Evolutionary conservation across 768 basidiomycete genomes (phyloP).

Genomic region (Pholiota molesta): DNA sequence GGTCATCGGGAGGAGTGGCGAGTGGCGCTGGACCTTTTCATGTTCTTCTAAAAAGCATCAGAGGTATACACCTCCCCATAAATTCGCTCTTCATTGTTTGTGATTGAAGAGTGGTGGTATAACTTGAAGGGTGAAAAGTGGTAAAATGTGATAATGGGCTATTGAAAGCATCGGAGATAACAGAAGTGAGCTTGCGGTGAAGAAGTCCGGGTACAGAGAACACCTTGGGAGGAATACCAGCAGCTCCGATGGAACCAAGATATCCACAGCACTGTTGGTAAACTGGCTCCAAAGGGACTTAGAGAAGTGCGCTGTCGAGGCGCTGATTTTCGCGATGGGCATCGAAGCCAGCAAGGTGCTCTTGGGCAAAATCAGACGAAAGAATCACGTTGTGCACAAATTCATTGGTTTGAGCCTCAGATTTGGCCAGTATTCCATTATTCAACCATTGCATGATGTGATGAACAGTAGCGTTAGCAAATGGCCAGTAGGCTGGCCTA

Average conservation of each 20-base stretch:
- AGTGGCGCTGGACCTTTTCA: slow-evolving; percentile 27
- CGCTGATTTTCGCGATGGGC: slow-evolving; percentile 16
- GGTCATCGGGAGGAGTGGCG: slow-evolving; percentile 21
- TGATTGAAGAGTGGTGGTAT: slow-evolving; percentile 17
- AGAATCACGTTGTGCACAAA: slow-evolving; percentile 24
- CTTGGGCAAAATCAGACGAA: slow-evolving; percentile 14
- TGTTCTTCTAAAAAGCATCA: slow-evolving; percentile 32
- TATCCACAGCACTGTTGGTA: slow-evolving; percentile 18
- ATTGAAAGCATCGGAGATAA: slow-evolving; percentile 27
- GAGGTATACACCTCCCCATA: slow-evolving; percentile 30
- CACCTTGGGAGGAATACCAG: slow-evolving; percentile 14
- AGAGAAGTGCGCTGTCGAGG: slow-evolving; percentile 15
- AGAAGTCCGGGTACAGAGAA: slow-evolving; percentile 32
- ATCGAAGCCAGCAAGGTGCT: slow-evolving; percentile 15
- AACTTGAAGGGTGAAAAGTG: slow-evolving; percentile 34
- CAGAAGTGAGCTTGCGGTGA: slow-evolving; percentile 24
- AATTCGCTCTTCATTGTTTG: slow-evolving; percentile 19
- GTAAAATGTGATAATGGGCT: slow-evolving; percentile 20
- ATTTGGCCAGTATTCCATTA: slow-evolving; percentile 19
- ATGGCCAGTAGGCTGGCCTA: slow-evolving; percentile 8
- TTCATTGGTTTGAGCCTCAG: slow-evolving; percentile 17
- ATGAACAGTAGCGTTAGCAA: slow-evolving; percentile 15
- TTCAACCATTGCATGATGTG: slow-evolving; percentile 31
- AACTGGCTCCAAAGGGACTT: slow-evolving; percentile 14
- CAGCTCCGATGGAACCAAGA: slow-evolving; percentile 32